Base-by-base conservation (phyloP, 768 basidiomycete genomes). In the Holtermanniella nyarrowii region DNA sequence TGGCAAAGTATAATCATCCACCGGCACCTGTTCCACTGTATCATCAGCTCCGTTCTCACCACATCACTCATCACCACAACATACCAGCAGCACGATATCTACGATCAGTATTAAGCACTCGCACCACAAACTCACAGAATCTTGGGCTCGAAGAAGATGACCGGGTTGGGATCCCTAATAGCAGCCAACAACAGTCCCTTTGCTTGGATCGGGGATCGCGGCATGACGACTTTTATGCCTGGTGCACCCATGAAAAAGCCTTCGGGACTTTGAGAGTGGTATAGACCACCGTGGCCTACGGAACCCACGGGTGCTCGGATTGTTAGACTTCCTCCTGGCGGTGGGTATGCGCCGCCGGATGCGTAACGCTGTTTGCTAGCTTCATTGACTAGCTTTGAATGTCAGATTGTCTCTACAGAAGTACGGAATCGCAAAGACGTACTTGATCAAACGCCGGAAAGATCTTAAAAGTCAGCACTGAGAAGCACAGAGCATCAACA, bases 91-190 rank as follows among this genome's bases (percentile, higher is more conserved):
- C 90, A 46, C 90, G 83, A 68, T 96, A 96, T n/a, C 57, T 58
- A 41, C 14, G 25, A 48, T 16, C 21, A 27, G 20, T n/a, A 24
- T 31, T 39, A 43, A 16, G 20, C 2, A 45, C 10, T 18, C 12
- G 21, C 11, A 37, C 14, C 3, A 22, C 21, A 21, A 5, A 50
- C 58, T 49, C 43, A 56, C 13, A 96, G 74, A 51, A 93, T 79
- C 74, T 72, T 96, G 83, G 90, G 90, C 70, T 96, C 90, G 83
- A 96, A 87, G 71, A 96, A 88, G 42, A 96, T 80, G 13, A 89
- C 86, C 0, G 91, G 91, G 62, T 91, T 91, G 0, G 88, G 86
- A 62, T 96, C 90, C 27, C 89, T 80, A 49, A 96, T 88, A 0
- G 88, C 82, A 14, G 81, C 79, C 7, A 95, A 76, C 3, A 96